Evolutionary conservation across 2,329 filamentous ascomycete species (phyloP), one percentile per base, ranked within the genome.

Genomic region (Cladobotryum protrusum): DNA sequence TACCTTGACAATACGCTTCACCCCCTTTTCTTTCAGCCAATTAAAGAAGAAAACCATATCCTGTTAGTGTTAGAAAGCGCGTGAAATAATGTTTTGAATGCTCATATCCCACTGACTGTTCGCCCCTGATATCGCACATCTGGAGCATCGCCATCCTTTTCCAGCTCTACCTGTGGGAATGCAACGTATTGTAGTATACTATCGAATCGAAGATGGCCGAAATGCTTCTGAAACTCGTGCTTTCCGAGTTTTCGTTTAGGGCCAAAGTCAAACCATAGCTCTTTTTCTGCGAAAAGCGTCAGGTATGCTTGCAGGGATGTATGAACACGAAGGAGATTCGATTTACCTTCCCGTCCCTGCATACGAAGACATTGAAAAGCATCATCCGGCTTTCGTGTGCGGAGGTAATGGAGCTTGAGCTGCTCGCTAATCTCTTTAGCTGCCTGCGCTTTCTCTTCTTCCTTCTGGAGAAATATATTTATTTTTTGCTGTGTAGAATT

Each of bases 211-310:
- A 47, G 20, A 42, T 42, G 45, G 7, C 24, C 18, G 17, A 47
- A 47, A 18, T 34, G 20, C 2, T 40, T 20, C 13, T 47, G n/a
- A 3, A 47, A 47, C 4, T 47, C 45, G 2, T 12, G n/a, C 9
- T n/a, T 42, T 5, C 45, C n/a, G 11, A 47, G 12, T 20, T 33
- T 47, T 4, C 14, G 41, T 3, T 15, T 13, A n/a, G 35, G 45
- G 3, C 45, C 36, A 34, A 47, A 47, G 35, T 47, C 45, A n/a
- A 47, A 47, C 45, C 45, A 47, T 12, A 47, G 13, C 18, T 47
- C 45, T 24, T 47, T 41, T 13, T 42, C 36, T 47, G 4, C 33
- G 2, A 40, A 12, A 47, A 35, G 2, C 29, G 44, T 46, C 14
- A 46, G 44, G 17, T 5, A 15, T 19, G 2, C 17, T 37, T 15